Evolutionary conservation across 495 filamentous ascomycete genomes (phyloP), one percentile per base, ranked within the genome.

Genomic region (Neurospora terricola): DNA sequence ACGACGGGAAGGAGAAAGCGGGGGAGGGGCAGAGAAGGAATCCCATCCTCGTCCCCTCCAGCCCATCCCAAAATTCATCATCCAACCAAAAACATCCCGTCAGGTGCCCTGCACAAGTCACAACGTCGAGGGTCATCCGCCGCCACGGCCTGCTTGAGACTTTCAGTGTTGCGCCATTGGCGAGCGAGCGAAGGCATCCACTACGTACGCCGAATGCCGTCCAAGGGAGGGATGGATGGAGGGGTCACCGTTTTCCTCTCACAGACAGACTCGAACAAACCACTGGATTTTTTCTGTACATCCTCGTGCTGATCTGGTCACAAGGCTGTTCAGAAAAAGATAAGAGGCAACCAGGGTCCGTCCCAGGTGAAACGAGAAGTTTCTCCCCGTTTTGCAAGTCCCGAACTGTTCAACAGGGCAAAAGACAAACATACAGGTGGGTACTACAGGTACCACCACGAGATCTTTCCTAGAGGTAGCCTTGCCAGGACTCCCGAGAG

Each of bases 291-390:
- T 39, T 39, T 39, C 38, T 59, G 48, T 27, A 59, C 48, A 59
- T 45, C 72, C 39, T 42, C 38, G 23, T 38, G 39, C 16, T 70
- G 34, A 70, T 43, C 72, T 27, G 66, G 72, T 73, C 72, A 73
- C 72, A 73, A 73, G 72, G 68, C 72, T 73, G 72, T 21, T 16
- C 6, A 40, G 14, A 6, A 62, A 62, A 34, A 4, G n/a, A 21
- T 11, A 11, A 11, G 45, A 54, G 10, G 45, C 45, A 54, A 62
- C 27, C 54, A 34, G 54, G 54, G 54, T 62, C 27, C 27, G 27
- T 34, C 54, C 23, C 54, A 62, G 54, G 54, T 62, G 27, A 62
- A 62, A 62, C 54, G 23, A 62, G 12, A 34, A 62, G 54, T 14
- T 62, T 62, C 23, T 54, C 45, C 45, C 45, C 11, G 45, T 54